phyloP scores from a whole-genome alignment of 1,284 basidiomycete genomes.

The Ganoderma leucocontextum region DNA sequence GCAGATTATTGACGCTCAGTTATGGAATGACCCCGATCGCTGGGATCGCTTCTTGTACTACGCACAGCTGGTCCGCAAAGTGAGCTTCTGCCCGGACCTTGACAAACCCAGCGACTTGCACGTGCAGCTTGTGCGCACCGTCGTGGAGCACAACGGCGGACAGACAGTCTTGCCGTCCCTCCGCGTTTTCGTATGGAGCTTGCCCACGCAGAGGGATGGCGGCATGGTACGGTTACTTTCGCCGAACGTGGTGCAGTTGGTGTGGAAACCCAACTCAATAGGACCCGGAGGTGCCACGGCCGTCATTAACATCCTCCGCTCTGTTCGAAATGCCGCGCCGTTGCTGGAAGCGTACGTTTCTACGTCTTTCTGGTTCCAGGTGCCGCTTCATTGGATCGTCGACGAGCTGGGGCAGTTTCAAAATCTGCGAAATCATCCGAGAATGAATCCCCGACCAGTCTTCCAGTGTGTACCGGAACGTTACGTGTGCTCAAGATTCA shows the following conservation, averaged over 20 bases:
- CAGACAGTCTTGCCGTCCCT: neutral
- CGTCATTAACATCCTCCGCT: neutral
- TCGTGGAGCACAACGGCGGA: conserved; percentile 2
- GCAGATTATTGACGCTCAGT: neutral
- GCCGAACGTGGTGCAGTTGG: neutral
- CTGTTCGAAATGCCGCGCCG: neutral
- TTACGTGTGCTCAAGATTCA: neutral
- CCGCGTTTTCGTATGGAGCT: neutral
- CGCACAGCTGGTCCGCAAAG: neutral
- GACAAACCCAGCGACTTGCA: neutral
- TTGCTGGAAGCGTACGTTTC: neutral
- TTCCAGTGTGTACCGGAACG: neutral
- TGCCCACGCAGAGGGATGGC: neutral
- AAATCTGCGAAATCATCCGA: neutral
- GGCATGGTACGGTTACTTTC: neutral
- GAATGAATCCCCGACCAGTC: neutral
- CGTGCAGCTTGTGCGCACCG: neutral
- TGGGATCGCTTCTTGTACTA: conserved; percentile 4
- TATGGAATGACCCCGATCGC: neutral
- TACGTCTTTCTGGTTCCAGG: neutral
- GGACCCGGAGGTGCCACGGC: neutral
- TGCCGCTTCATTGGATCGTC: neutral
- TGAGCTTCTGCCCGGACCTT: neutral
- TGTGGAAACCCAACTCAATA: neutral
- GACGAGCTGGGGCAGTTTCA: neutral